A percentile compares a stretch with the other conserved stretches of the same genome.
These are phyloP conservation scores for Mycosphaerelloides madeirae DNA, from an alignment of 2,329 filamentous ascomycete species.

Conservation along the genomic window DNA sequence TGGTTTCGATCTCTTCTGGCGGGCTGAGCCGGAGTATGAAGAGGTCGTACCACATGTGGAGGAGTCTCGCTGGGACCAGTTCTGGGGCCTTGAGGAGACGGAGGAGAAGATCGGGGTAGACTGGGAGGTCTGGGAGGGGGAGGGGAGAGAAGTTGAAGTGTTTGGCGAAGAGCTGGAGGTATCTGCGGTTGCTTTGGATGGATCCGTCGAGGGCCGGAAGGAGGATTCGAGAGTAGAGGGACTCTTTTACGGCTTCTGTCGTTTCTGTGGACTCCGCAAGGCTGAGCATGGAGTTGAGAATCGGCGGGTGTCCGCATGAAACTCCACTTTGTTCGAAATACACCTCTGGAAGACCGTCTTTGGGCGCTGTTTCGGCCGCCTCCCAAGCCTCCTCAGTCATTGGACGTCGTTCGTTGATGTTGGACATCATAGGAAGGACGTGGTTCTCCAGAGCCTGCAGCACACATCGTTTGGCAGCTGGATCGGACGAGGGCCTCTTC, in stretches of 20 bases:
- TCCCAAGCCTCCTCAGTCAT: slow-evolving; percentile 32
- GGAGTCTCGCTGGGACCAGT: slow-evolving; percentile 18
- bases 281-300: slow-evolving; percentile 10
- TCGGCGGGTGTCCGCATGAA: slow-evolving; percentile 5
- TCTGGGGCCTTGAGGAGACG: slow-evolving; percentile 7
- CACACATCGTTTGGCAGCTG: slow-evolving; percentile 12
- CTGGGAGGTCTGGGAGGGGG: slow-evolving; percentile 5
- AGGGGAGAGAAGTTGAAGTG: slow-evolving; percentile 1
- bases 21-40: slow-evolving; percentile 24
- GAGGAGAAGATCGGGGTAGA: slow-evolving; percentile 7
- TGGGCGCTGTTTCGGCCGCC: slow-evolving; percentile 16
- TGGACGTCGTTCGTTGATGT: slow-evolving; percentile 33
- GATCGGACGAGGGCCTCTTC: slow-evolving; percentile 4
- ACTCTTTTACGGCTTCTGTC: slow-evolving; percentile 1
- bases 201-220: slow-evolving; percentile 15
- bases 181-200: slow-evolving; percentile 13
- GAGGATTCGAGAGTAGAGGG: slow-evolving; percentile 14
- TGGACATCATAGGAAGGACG: slow-evolving; percentile 32
- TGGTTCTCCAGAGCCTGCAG: slow-evolving; percentile 27
- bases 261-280: neutral
- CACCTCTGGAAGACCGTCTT: slow-evolving; percentile 21
- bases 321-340: slow-evolving; percentile 15
- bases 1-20: slow-evolving; percentile 14
- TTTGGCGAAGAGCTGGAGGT: slow-evolving; percentile 15
- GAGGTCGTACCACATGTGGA: slow-evolving; percentile 26